Conservation (phyloP, 164 flowering plant species). For the Annona squamosa region DNA sequence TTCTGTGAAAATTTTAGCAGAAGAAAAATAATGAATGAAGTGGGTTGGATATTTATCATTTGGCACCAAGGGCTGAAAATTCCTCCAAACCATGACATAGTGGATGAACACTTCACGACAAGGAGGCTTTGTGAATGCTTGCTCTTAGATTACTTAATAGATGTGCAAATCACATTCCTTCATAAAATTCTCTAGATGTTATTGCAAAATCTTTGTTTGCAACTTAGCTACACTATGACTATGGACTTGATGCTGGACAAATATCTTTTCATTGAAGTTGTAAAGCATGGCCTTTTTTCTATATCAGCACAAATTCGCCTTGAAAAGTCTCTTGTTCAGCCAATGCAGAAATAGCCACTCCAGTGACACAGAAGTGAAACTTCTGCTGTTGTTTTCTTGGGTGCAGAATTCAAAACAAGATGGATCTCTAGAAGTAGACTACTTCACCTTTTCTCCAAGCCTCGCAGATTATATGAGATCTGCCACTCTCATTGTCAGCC, state of each 20-base stretch:
- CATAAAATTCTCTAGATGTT: background rate
- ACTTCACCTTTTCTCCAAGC: constrained; percentile 77
- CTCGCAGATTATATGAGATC: constrained; percentile 62
- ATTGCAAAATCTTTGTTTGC: background rate
- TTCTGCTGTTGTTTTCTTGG: background rate
- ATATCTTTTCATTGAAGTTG: background rate
- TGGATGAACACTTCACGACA: background rate
- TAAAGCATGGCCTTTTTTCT: background rate
- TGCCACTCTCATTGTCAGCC: constrained; percentile 80
- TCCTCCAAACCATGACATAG: too few species aligned
- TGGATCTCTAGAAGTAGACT: constrained; percentile 56
- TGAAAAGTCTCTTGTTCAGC: background rate
- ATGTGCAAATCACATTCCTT: background rate
- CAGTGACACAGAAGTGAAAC: background rate
- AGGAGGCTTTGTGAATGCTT: background rate
- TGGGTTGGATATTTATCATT: too few species aligned
- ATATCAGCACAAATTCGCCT: background rate
- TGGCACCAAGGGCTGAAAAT: too few species aligned
- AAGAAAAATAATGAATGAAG: too few species aligned
- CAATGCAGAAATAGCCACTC: background rate
- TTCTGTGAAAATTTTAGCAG: too few species aligned
- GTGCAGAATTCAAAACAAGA: constrained; percentile 54
- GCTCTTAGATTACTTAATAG: background rate
- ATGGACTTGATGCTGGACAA: background rate
- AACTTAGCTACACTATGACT: background rate